Base-by-base conservation (phyloP, 1,139 yeast genomes). In the Yamadazyma aaseri region DNA sequence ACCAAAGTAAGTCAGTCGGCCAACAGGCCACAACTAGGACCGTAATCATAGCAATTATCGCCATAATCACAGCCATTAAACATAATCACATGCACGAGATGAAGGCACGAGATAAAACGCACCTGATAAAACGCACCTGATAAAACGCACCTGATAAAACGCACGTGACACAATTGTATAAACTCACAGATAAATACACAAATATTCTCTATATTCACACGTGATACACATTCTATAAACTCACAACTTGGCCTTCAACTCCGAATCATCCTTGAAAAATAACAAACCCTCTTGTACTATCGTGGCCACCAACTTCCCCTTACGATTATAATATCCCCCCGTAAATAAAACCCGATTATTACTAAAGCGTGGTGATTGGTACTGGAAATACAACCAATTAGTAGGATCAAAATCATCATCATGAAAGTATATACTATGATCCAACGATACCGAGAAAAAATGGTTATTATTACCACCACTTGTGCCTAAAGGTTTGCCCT, bases 221-320 rank as follows among this genome's bases (percentile, higher is more conserved):
- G n/a, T n/a, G 32, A 9, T 17, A n/a, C n/a, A n/a, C n/a, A n/a
- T n/a, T n/a, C n/a, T n/a, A n/a, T n/a, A n/a, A n/a, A 10, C 22
- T 46, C 48, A 64, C 24, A 65, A 52, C 41, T 62, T 64, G 17
- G 65, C 63, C 39, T 50, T 49, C 9, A 44, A 42, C 26, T 62
- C 65, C 8, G 50, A 24, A 17, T 61, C 63, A 28, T 51, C 39
- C 34, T 51, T 55, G 45, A 68, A 60, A 34, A 60, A 61, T 3
- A 65, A 63, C 35, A 68, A 51, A 2, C 72, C 72, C 46, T 69
- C 74, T 49, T 69, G 75, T 13, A 60, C 62, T 16, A 65, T 60
- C n/a, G 63, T 53, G 12, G 73, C 73, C 26, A 66, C 55, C 35
- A 65, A 52, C 32, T 55, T 54, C 8, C 69, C 70, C 21, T 54